These are phyloP conservation scores for Cyberlindnera sargentensis DNA, from an alignment of 805 yeast species.

Conservation along the genomic window DNA sequence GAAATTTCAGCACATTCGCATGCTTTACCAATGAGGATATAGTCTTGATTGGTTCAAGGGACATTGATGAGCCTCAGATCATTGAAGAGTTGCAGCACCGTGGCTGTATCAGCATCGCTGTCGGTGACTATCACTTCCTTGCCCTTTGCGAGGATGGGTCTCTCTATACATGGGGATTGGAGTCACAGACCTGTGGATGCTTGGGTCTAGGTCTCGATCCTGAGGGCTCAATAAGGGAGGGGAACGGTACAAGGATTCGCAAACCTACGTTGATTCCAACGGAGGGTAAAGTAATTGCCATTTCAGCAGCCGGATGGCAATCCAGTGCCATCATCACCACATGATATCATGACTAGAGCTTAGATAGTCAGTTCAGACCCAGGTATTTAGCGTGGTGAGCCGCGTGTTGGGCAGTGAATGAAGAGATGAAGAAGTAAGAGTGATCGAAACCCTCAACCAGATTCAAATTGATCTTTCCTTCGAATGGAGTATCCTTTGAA, in stretches of 20 bases:
- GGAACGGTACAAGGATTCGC: slow-evolving; percentile 25
- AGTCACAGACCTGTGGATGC: slow-evolving; percentile 57
- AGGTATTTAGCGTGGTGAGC: slow-evolving; percentile 72
- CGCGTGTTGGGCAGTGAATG: slow-evolving; percentile 79
- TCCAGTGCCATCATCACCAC: slow-evolving; percentile 47
- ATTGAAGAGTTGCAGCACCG: slow-evolving; percentile 38
- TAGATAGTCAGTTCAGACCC: slow-evolving; percentile 25
- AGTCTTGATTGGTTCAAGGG: slow-evolving; percentile 14
- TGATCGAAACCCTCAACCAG: slow-evolving; percentile 85
- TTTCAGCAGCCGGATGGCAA: slow-evolving; percentile 80
- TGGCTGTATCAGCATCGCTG: slow-evolving; percentile 46
- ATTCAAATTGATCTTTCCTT: slow-evolving; percentile 51
- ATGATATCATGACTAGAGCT: slow-evolving; percentile 1
- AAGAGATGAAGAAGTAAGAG: slow-evolving; percentile 76
- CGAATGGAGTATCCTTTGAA: slow-evolving; percentile 48
- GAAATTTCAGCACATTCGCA: slow-evolving; percentile 48
- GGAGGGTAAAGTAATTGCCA: slow-evolving; percentile 38
- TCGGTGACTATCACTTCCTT: slow-evolving; percentile 67
- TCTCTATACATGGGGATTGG: slow-evolving; percentile 62
- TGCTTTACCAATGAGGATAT: slow-evolving; percentile 45
- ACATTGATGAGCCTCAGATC: slow-evolving; percentile 27
- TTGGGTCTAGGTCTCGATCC: slow-evolving; percentile 53
- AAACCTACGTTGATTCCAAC: slow-evolving; percentile 37
- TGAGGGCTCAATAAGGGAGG: background rate
- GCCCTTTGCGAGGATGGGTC: slow-evolving; percentile 57